Conservation (phyloP, 2,329 filamentous ascomycete genomes). For the Aureobasidium sp. region DNA sequence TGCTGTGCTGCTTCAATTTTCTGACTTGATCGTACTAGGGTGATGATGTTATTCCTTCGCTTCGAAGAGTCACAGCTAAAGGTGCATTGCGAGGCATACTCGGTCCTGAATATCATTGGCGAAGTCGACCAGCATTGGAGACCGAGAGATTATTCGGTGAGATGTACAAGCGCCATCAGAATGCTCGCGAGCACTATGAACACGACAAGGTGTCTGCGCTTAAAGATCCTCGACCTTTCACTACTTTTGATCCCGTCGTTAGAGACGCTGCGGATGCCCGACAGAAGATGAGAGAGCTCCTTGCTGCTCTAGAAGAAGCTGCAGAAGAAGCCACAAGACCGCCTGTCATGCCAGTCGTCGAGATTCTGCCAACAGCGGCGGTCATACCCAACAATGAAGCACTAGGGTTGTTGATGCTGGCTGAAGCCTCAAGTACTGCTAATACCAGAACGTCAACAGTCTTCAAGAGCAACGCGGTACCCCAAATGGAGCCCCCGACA, state of each 20-base stretch:
- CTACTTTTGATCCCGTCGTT: slow-evolving; percentile 35
- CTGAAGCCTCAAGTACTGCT: slow-evolving; percentile 28
- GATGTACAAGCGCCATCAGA: slow-evolving; percentile 22
- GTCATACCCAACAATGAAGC: slow-evolving; percentile 38
- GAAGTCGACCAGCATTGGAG: slow-evolving; percentile 36
- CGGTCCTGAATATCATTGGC: slow-evolving; percentile 32
- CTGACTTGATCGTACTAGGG: slow-evolving; percentile 8
- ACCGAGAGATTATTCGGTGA: slow-evolving; percentile 32
- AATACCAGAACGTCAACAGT: background rate
- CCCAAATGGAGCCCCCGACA: background rate
- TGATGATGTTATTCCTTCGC: slow-evolving; percentile 28
- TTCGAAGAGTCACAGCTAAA: slow-evolving; percentile 27
- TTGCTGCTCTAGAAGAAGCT: slow-evolving; percentile 30
- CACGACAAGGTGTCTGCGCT: slow-evolving; percentile 17
- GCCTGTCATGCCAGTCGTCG: slow-evolving; percentile 16
- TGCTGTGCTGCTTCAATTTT: background rate
- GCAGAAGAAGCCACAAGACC: slow-evolving; percentile 19
- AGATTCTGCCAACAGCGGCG: slow-evolving; percentile 19
- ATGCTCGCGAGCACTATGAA: slow-evolving; percentile 13
- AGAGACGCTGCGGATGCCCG: slow-evolving; percentile 36
- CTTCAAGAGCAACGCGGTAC: background rate
- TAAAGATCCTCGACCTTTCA: slow-evolving; percentile 29
- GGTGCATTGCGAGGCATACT: slow-evolving; percentile 20
- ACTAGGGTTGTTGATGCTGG: slow-evolving; percentile 33
- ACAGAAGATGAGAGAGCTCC: slow-evolving; percentile 29